Base-by-base conservation (phyloP, 208 protist species). In the Trypanosoma theileri region DNA sequence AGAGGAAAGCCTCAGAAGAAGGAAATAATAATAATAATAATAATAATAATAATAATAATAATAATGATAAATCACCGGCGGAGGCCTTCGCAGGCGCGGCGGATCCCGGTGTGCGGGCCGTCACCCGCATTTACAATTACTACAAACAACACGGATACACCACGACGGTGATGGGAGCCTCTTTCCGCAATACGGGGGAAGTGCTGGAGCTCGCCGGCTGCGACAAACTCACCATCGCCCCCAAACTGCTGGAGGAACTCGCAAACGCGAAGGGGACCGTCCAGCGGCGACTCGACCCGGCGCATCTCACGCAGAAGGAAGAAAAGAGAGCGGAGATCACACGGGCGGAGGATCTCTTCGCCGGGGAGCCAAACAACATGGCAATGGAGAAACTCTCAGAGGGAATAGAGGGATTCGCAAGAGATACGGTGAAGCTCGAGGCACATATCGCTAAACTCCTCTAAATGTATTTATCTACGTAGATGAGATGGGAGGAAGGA, bases 81-180 rank as follows among this genome's bases (percentile, higher is more conserved):
- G 28, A 35, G 28, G 6, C 6, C 4, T 35, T 35, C 6, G 28
- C 28, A 6, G 82, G 91, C 28, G 80, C 51, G 9, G 80, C 81
- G 26, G 98, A 99, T 71, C 98, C 98, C 16, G 97, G 97, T 57
- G 98, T 99, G 7, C 10, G 98, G 31, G 95, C 88, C 46, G 98
- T 99, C 16, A 88, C 82, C 21, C 69, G 64, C 24, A 99, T 99
- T 75, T 99, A 96, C 87, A 94, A 98, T 80, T 99, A 99, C 88
- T 99, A 98, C 88, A 99, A 98, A 80, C 94, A 97, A 73, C 85
- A 97, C 86, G 96, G 95, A 19, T 98, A 98, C 88, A 88, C 90
- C 68, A 99, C 98, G 1, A 87, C 97, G 31, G 97, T 99, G 56
- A 99, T 99, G 98, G 98, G 98, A 50, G 98, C 98, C 9, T 97